Evolutionary conservation across 371 early-diverging fungal species (phyloP).

Genomic region (Neoconidiobolus thromboides): DNA sequence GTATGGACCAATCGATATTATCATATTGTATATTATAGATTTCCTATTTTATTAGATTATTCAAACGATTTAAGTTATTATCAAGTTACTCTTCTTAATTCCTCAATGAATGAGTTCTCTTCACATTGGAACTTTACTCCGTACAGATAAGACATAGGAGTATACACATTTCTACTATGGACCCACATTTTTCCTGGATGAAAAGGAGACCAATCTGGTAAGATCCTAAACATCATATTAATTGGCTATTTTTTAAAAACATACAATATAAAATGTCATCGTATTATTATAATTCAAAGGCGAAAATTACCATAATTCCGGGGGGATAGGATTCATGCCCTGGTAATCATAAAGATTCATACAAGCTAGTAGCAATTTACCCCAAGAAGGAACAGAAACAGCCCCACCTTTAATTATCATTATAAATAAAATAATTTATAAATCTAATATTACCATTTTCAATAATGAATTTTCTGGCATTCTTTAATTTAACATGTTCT

Average conservation of each 20-base stretch:
- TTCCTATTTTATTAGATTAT: slow-evolving; percentile 25
- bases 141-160: slow-evolving; percentile 89
- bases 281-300: too few relatives aligned
- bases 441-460: slow-evolving; percentile 30
- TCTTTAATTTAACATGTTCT: slow-evolving; percentile 69
- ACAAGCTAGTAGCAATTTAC: slow-evolving; percentile 86
- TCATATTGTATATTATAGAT: slow-evolving; percentile 70
- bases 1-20: slow-evolving; percentile 57
- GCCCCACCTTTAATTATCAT: slow-evolving; percentile 40
- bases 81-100: slow-evolving; percentile 29
- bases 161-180: slow-evolving; percentile 73
- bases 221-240: slow-evolving; percentile 23
- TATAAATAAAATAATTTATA: not conserved
- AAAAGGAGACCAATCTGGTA: slow-evolving; percentile 65
- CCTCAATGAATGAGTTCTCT: slow-evolving; percentile 38
- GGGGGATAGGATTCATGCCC: slow-evolving; percentile 89
- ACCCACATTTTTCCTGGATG: slow-evolving; percentile 89
- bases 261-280: not conserved
- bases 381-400: slow-evolving; percentile 79
- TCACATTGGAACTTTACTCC: slow-evolving; percentile 41
- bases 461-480: slow-evolving; percentile 71
- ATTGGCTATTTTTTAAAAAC: not conserved
- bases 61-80: not conserved
- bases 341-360: slow-evolving; percentile 87
- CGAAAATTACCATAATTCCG: slow-evolving; percentile 61